Percentiles rank a stretch among this genome's conserved stretches.
These are phyloP conservation scores for Clavispora phyllophila DNA, from an alignment of 805 yeast genomes.

Conservation along the genomic window DNA sequence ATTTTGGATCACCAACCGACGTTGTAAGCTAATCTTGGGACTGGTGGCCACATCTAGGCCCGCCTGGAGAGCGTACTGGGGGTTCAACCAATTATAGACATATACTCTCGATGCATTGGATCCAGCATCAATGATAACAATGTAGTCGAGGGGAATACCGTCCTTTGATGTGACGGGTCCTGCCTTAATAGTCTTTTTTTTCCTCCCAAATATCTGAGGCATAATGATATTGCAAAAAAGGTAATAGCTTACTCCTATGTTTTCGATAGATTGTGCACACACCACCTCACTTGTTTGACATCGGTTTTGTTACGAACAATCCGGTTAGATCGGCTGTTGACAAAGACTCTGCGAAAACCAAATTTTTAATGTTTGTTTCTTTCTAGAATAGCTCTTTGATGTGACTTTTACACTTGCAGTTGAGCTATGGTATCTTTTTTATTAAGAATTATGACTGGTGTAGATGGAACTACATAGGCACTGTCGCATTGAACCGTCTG, in stretches of 20 bases:
- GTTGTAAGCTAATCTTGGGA: conserved; percentile 5
- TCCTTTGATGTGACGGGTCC: conserved; percentile 36
- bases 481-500: too few species aligned
- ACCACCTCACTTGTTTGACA: background rate
- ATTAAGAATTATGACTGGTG: too few species aligned
- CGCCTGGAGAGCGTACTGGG: conserved; percentile 24
- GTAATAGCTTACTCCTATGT: background rate
- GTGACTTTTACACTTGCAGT: too few species aligned
- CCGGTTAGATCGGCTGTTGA: too few species aligned
- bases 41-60: conserved; percentile 12
- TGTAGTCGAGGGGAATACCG: conserved; percentile 54
- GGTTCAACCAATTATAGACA: conserved; percentile 52
- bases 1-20: conserved; percentile 2
- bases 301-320: background rate
- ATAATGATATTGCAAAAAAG: background rate
- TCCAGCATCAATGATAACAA: conserved; percentile 60
- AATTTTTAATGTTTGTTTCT: too few species aligned
- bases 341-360: too few species aligned
- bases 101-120: conserved; percentile 61
- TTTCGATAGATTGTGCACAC: background rate
- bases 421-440: too few species aligned
- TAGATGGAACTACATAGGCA: too few species aligned
- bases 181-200: conserved; percentile 7
- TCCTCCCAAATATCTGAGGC: background rate
- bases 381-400: too few species aligned